These are phyloP conservation scores for Syzygium syzygioides DNA, from an alignment of 441 rosid genomes.

Conservation along the genomic window DNA sequence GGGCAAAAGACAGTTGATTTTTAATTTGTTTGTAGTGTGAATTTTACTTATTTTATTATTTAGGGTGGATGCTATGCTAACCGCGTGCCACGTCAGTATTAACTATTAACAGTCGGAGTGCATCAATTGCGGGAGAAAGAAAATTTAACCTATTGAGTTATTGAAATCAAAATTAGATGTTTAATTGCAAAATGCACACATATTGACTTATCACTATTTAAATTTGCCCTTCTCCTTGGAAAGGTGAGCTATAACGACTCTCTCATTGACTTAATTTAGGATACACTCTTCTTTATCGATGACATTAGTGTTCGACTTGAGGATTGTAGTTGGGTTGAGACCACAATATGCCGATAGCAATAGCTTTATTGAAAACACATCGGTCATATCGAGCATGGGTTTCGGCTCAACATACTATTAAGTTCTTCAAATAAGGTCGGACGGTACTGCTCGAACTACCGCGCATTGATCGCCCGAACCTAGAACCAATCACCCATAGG, in stretches of 20 bases:
- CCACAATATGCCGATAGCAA: background rate
- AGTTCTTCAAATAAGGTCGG: background rate
- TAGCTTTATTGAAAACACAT: background rate
- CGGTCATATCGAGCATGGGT: background rate
- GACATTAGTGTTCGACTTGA: rapidly evolving
- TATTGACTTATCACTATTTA: too few relatives aligned
- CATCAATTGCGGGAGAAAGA: background rate
- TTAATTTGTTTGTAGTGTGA: rapidly evolving
- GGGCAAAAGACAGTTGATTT: too few relatives aligned
- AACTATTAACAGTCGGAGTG: rapidly evolving
- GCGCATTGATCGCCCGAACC: rapidly evolving
- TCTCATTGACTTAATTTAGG: too few relatives aligned
- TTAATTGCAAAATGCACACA: background rate
- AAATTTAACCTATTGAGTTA: background rate
- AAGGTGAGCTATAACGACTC: too few relatives aligned
- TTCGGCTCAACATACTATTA: background rate
- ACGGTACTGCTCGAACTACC: background rate
- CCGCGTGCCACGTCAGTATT: rapidly evolving
- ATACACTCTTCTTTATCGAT: background rate
- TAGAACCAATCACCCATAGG: background rate
- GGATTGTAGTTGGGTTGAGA: background rate
- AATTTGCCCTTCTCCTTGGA: too few relatives aligned
- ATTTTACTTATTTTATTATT: background rate
- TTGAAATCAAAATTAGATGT: background rate
- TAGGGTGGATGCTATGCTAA: background rate